Conservation (phyloP, 305 asterid genomes). For the Rubia tinctorum region DNA sequence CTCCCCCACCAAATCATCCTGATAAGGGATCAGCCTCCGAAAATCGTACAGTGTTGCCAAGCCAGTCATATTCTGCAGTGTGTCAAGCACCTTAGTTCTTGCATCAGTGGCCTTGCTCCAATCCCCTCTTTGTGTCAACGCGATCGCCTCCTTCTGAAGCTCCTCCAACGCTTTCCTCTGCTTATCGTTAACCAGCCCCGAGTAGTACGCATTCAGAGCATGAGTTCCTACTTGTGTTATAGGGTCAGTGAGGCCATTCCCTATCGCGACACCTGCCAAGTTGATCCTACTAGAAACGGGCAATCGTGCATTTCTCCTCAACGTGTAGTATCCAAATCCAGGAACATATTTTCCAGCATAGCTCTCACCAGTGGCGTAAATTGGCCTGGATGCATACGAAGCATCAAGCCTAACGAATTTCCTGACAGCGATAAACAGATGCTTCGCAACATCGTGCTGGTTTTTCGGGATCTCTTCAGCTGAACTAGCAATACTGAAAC, state of each 20-base stretch:
- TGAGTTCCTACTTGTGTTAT: constrained; percentile 39
- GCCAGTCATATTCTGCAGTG: constrained; percentile 61
- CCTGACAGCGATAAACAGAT: constrained; percentile 49
- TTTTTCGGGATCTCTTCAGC: constrained; percentile 68
- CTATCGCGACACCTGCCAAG: constrained; percentile 40
- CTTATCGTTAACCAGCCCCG: constrained; percentile 39
- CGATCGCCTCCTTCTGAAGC: constrained; percentile 36
- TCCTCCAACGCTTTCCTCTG: constrained; percentile 44
- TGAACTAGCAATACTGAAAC: constrained; percentile 69
- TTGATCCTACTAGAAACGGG: constrained; percentile 21
- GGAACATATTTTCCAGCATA: constrained; percentile 49
- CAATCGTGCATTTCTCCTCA: constrained; percentile 32
- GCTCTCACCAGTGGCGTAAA: constrained; percentile 45
- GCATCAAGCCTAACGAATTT: constrained; percentile 41
- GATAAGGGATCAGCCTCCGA: constrained; percentile 58
- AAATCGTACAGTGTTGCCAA: constrained; percentile 66
- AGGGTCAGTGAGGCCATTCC: constrained; percentile 50
- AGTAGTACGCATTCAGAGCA: constrained; percentile 32
- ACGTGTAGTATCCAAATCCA: constrained; percentile 34
- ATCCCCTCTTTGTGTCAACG: constrained; percentile 25
- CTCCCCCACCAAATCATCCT: constrained; percentile 40
- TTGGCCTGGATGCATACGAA: constrained; percentile 39
- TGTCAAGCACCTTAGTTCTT: constrained; percentile 31
- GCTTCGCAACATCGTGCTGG: constrained; percentile 62
- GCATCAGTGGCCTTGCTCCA: constrained; percentile 58